These are phyloP conservation scores for Avicennia marina DNA, from an alignment of 257 asterid species.

Conservation along the genomic window DNA sequence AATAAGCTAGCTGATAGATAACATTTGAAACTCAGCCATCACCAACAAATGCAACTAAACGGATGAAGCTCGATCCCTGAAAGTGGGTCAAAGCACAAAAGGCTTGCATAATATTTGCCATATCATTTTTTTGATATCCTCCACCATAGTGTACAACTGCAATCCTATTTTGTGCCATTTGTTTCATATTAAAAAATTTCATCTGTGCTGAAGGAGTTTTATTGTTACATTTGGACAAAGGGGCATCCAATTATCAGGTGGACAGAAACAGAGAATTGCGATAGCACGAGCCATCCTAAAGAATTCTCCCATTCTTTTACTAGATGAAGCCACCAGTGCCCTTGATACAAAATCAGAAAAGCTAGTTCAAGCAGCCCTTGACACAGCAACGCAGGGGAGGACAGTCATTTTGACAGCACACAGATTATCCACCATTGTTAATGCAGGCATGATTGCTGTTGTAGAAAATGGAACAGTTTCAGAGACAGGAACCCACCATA, in stretches of 20 bases:
- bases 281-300: slow-evolving; percentile 81
- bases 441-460: slow-evolving; percentile 63
- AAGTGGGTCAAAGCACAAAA: too few relatives aligned
- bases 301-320: slow-evolving; percentile 74
- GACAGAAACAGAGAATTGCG: slow-evolving; percentile 89
- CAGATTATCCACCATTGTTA: slow-evolving; percentile 71
- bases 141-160: not conserved
- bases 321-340: slow-evolving; percentile 91
- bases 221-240: slow-evolving; percentile 47
- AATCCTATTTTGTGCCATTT: not conserved
- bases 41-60: too few relatives aligned
- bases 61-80: too few relatives aligned
- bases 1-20: too few relatives aligned
- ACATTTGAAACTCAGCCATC: too few relatives aligned
- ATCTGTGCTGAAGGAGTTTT: slow-evolving; percentile 17
- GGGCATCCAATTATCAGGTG: slow-evolving; percentile 89
- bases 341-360: slow-evolving; percentile 87
- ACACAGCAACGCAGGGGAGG: slow-evolving; percentile 69
- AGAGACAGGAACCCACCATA: slow-evolving; percentile 55
- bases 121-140: too few relatives aligned
- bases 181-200: not conserved
- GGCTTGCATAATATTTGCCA: too few relatives aligned
- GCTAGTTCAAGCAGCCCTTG: slow-evolving; percentile 80
- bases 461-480: slow-evolving; percentile 63
- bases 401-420: slow-evolving; percentile 83